Base-by-base conservation (phyloP, 148 eudicot species). In the Oxyria digyna region DNA sequence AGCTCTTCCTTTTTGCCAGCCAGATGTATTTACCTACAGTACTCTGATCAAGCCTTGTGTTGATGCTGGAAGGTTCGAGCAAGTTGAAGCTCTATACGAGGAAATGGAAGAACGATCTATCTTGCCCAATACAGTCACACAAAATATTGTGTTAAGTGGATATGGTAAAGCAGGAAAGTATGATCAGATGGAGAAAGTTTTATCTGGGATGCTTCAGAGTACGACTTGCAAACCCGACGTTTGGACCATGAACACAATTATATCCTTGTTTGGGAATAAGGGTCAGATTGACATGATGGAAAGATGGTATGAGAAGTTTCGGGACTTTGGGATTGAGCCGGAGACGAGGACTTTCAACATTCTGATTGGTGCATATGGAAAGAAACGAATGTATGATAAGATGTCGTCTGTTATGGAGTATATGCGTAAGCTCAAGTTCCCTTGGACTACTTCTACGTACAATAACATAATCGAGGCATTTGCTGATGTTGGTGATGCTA, bases 321-420 rank as follows among this genome's bases (percentile, higher is more conserved):
- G 96, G 8, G 79, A 87, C 78, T 90, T 82, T 49, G 96, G 99
- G 23, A 91, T 94, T 31, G 91, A 91, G 67, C 99, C 99, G 0
- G 97, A 94, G 71, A 94, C 97, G 2, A 87, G 97, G 42, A 94
- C 97, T 32, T 94, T 90, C 50, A 94, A 94, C 76, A 94, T 94
- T 45, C 84, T 94, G 32, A 90, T 91, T 37, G 97, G 97, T 68
- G 96, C 97, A 31, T 94, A 94, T 72, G 99, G 99, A 45, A 94
- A 90, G 87, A 88, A 88, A 75, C 71, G 81, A 0, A 84, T 90
- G 96, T 94, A 91, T 41, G 97, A 91, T 75, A 94, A 94, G 64
- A 94, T 94, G 99, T 90, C 97, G 1, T 74, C 97, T 0, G 99
- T 94, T 49, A 94, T 94, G 99, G 99, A 94, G 75, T 91, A 90